Percentiles rank a stretch among this genome's conserved stretches.
These are phyloP conservation scores for Chalciporus piperatus DNA, from an alignment of 768 basidiomycete genomes.

Conservation along the genomic window DNA sequence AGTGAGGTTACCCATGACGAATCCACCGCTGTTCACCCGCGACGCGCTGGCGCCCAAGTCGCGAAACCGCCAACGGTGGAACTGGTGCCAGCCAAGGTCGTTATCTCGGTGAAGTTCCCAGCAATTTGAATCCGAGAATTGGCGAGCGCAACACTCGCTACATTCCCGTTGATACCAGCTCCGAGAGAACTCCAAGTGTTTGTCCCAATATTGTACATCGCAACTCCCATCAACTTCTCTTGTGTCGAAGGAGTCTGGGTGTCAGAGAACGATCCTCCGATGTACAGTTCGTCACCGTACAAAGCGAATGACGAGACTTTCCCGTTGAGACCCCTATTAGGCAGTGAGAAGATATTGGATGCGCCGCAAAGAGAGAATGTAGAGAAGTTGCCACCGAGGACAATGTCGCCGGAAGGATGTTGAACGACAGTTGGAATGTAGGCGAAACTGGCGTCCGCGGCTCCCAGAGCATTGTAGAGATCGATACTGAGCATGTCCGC, in stretches of 20 bases:
- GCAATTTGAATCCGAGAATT: constrained; percentile 57
- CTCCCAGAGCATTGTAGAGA: constrained; percentile 61
- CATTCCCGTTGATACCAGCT: constrained; percentile 74
- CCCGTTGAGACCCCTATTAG: constrained; percentile 76
- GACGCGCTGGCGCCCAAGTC: constrained; percentile 53
- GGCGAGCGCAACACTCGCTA: constrained; percentile 55
- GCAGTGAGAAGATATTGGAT: constrained; percentile 61
- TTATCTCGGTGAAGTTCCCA: constrained; percentile 69
- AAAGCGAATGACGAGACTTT: constrained; percentile 66
- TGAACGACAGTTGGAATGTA: constrained; percentile 57
- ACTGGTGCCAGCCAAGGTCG: constrained; percentile 36
- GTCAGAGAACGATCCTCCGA: constrained; percentile 86
- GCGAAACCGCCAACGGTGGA: constrained; percentile 61
- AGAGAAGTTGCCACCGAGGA: constrained; percentile 76
- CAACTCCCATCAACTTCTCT: constrained; percentile 57
- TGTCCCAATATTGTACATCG: constrained; percentile 63
- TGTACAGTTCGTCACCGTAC: constrained; percentile 63
- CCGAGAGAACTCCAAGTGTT: constrained; percentile 67
- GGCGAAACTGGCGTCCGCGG: constrained; percentile 33
- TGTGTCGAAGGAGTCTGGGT: constrained; percentile 53
- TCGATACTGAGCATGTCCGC: constrained; percentile 62
- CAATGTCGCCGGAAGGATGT: constrained; percentile 62
- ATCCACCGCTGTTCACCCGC: constrained; percentile 78
- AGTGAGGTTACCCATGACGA: constrained; percentile 66
- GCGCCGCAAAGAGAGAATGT: constrained; percentile 53